Base-by-base conservation (phyloP, 2,329 filamentous ascomycete genomes). In the Aspergillus nomiae region DNA sequence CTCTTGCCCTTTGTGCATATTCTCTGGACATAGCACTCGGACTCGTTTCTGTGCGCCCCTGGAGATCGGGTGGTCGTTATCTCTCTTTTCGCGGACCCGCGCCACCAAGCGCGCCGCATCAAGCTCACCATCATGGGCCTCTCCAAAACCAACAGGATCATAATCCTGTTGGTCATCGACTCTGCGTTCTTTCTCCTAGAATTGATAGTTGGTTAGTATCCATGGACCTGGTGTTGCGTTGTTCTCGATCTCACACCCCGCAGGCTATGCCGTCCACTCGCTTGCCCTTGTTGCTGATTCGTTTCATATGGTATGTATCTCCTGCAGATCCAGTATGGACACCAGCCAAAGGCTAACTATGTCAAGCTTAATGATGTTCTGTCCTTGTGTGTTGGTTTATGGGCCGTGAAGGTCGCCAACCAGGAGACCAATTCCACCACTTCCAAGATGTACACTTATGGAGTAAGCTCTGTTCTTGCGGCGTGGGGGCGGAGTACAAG, bases 231-330 rank as follows among this genome's bases (percentile, higher is more conserved):
- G 30, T 41, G 32, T 14, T 24, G 11, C 10, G 12, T 38, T 6
- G 32, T 14, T 62, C n/a, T 54, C 69, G 73, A 41, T 74, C 62
- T 32, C 16, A 28, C 16, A 19, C 50, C 56, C 56, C 36, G 46
- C 66, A 86, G 85, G 95, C 65, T 92, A 97, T 83, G 83, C 90
- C 67, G 92, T 96, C 64, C 90, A 94, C 75, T 98, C 95, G 21
- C 86, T 99, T 70, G 95, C 95, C 43, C 86, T 99, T 63, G 93
- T 96, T 75, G 95, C 95, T 59, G 95, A 99, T 82, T 93, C 95
- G 64, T 99, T 99, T 79, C 95, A 99, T 81, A 99, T 99, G 95
- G 91, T 92, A 75, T 71, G 85, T 78, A 38, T 58, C 45, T 55
- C 24, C 30, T 34, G 16, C n/a, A 26, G 26, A 32, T 32, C 32